Conservation (phyloP, 768 basidiomycete genomes). For the Leccinum disarticulatum region DNA sequence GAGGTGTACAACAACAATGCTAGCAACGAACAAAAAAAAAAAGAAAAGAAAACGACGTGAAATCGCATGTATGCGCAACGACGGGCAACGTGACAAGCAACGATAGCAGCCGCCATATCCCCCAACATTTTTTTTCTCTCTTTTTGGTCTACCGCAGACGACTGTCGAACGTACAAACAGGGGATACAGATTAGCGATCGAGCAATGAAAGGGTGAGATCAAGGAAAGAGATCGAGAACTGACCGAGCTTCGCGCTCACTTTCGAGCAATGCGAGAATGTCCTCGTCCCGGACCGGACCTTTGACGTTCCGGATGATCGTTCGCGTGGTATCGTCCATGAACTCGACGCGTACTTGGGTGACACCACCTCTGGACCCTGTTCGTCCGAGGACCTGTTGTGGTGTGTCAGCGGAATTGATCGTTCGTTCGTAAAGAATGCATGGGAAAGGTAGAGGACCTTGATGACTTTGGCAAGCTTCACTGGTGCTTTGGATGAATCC, state of each 20-base stretch:
- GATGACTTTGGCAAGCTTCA: conserved; percentile 97
- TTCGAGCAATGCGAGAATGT: conserved; percentile 95
- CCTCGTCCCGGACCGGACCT: conserved; percentile 93
- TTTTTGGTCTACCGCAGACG: conserved; percentile 21
- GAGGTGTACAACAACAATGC: conserved; percentile 8
- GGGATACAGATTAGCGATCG: neutral
- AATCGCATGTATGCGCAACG: neutral
- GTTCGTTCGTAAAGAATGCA: neutral
- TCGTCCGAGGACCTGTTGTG: conserved; percentile 80
- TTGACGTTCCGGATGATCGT: conserved; percentile 99
- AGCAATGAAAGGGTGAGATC: neutral
- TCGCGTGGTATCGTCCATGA: conserved; percentile 95
- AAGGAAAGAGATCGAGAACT: conserved; percentile 28
- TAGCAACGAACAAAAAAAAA: neutral
- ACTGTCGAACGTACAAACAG: conserved; percentile 12
- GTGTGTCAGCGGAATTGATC: neutral
- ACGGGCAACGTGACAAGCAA: neutral
- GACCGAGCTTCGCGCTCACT: conserved; percentile 99
- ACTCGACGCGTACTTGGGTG: conserved; percentile 98
- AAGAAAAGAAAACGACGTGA: neutral
- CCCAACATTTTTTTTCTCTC: neutral
- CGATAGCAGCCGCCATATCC: neutral
- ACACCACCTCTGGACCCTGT: conserved; percentile 99
- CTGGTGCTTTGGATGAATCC: conserved; percentile 88
- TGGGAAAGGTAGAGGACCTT: conserved; percentile 55